Conservation (phyloP, 1,139 yeast species). For the Pichia sp. region DNA sequence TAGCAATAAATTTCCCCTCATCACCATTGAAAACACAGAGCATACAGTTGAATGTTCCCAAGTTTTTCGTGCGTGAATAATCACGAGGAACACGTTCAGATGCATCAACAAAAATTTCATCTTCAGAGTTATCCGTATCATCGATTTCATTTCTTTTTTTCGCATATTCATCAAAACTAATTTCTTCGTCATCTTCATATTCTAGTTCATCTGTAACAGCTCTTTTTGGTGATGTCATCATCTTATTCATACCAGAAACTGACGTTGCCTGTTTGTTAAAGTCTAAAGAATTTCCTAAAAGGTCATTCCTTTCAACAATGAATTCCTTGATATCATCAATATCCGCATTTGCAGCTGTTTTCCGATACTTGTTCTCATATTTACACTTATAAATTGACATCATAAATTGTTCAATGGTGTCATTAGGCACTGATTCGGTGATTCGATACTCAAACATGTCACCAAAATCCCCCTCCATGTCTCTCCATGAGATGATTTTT, state of each 20-base stretch:
- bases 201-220: constrained; percentile 9
- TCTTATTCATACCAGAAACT: constrained; percentile 1
- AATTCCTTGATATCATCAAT: constrained; percentile 50
- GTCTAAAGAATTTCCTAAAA: constrained; percentile 13
- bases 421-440: constrained; percentile 48
- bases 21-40: constrained; percentile 42
- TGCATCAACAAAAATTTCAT: constrained; percentile 22
- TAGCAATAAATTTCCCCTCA: constrained; percentile 41
- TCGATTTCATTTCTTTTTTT: constrained; percentile 13
- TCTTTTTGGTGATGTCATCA: constrained; percentile 2
- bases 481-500: constrained; percentile 68
- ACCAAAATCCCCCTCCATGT: constrained; percentile 77
- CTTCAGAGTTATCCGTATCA: constrained; percentile 9
- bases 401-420: constrained; percentile 60
- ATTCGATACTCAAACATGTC: constrained; percentile 79
- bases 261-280: background rate
- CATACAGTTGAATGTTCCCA: constrained; percentile 11
- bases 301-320: constrained; percentile 28
- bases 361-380: constrained; percentile 67
- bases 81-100: constrained; percentile 14
- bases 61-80: background rate
- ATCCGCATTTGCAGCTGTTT: constrained; percentile 40
- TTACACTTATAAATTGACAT: constrained; percentile 57
- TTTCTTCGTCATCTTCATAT: constrained; percentile 13
- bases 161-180: background rate